Percentiles rank a stretch among this genome's conserved stretches.
Evolutionary conservation across 2,329 filamentous ascomycete genomes (phyloP).

Genomic region (Aspergillus novofumigatus): DNA sequence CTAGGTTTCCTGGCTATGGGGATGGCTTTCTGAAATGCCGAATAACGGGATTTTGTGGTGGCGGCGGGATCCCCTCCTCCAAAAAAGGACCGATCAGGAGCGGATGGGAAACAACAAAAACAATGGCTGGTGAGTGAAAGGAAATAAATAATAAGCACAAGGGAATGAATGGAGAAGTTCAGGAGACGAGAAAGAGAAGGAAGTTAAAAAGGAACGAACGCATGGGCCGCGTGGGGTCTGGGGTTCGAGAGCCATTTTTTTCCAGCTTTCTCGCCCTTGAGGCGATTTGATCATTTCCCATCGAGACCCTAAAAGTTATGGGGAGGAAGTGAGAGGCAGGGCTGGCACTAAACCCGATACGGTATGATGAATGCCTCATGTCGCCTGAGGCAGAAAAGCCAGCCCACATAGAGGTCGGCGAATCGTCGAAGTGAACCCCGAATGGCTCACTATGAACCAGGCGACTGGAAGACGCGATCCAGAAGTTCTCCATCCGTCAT

Average conservation of each 20-base stretch:
- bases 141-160: background rate
- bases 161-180: background rate
- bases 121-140: background rate
- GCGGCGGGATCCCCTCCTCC: background rate
- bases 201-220: background rate
- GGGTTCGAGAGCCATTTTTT: background rate
- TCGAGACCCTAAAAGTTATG: background rate
- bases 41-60: background rate
- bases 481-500: background rate
- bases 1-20: background rate
- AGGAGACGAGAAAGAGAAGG: background rate
- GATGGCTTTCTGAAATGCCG: background rate
- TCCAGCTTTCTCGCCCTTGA: background rate
- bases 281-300: background rate
- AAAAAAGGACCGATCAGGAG: background rate
- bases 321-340: background rate
- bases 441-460: slow-evolving; percentile 2
- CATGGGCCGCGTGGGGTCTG: background rate
- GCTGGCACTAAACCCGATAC: background rate
- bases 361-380: background rate
- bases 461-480: background rate
- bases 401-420: background rate
- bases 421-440: background rate
- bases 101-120: background rate
- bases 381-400: background rate